Base-by-base conservation (phyloP, 345 rosid genomes). In the Cochlearia excelsa region DNA sequence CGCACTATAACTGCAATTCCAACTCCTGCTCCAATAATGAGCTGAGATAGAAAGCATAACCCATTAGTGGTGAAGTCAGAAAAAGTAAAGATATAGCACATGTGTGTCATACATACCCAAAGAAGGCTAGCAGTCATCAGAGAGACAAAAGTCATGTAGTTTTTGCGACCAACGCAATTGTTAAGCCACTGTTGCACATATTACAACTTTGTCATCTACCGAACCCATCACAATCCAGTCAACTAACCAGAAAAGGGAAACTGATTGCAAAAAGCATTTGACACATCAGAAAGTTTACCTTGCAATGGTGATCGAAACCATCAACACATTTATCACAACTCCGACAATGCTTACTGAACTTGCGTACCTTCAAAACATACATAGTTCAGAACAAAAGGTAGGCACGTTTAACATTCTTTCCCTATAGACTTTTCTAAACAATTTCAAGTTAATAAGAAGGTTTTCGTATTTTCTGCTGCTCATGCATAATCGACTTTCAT, bases 251-350 rank as follows among this genome's bases (percentile, higher is more conserved):
- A 57, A 31, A 57, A n/a, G 26, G 1, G 35, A 3, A 44, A 23
- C 9, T 43, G 10, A 29, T 16, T 34, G 9, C 45, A 38, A 7
- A 68, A 51, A 30, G 8, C 26, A 37, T 28, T 7, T 35, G 11
- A 46, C 3, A 9, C 29, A 49, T 37, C 35, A 46, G 65, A 66
- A 30, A 66, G 46, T 46, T 56, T 88, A 92, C 98, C 82, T 95
- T 85, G 61, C 99, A 93, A 67, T 93, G 99, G 69, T 93, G 99
- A 82, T 89, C 99, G 62, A 93, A 93, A 63, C 91, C 87, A 79
- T 89, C 95, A 23, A 93, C 99, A 61, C 98, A 91, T 77, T 91
- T 91, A 74, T 91, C 98, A 52, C 98, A 91, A 70, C 95, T 91
- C 66, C 96, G 79, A 74, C 98, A 91, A 52, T 91, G 98, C 72